Evolutionary conservation across 352 stramenopile species (phyloP).

Genomic region (Globisporangium perplexum): DNA sequence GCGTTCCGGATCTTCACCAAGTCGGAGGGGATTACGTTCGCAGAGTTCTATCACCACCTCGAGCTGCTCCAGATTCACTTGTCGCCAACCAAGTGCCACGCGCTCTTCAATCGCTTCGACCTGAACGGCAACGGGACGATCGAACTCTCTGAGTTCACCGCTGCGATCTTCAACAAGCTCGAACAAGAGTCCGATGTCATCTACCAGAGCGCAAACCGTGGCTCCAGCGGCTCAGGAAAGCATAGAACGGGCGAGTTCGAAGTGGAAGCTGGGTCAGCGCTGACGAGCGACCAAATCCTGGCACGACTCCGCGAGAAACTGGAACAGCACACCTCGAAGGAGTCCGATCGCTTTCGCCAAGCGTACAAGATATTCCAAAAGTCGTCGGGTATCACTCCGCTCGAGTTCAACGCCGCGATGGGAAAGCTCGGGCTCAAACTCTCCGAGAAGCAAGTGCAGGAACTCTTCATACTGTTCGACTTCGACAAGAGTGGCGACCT

Average conservation of each 20-base stretch:
- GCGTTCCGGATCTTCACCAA: slow-evolving; percentile 69
- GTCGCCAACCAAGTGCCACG: slow-evolving; percentile 39
- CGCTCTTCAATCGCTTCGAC: slow-evolving; percentile 66
- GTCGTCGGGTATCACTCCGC: slow-evolving; percentile 40
- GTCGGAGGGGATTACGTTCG: slow-evolving; percentile 50
- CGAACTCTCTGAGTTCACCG: slow-evolving; percentile 61
- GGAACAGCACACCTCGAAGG: slow-evolving; percentile 59
- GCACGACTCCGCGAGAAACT: slow-evolving; percentile 50
- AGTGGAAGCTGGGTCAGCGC: slow-evolving; percentile 26
- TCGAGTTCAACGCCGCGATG: slow-evolving; percentile 52
- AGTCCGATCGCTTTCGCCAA: slow-evolving; percentile 69
- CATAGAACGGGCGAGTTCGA: slow-evolving; percentile 11
- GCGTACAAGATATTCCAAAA: slow-evolving; percentile 71
- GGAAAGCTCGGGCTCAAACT: slow-evolving; percentile 50
- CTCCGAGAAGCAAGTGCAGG: slow-evolving; percentile 36
- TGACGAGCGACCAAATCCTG: slow-evolving; percentile 59
- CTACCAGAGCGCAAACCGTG: background rate
- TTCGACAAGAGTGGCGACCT: slow-evolving; percentile 73
- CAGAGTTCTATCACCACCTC: slow-evolving; percentile 53
- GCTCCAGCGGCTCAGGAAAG: background rate
- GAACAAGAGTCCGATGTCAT: slow-evolving; percentile 19
- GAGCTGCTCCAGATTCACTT: slow-evolving; percentile 55
- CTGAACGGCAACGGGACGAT: slow-evolving; percentile 51
- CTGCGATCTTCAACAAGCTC: slow-evolving; percentile 44
- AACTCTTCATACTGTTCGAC: slow-evolving; percentile 69